These are phyloP conservation scores for Patellifolia procumbens DNA, from an alignment of 179 eudicot genomes.

Conservation along the genomic window DNA sequence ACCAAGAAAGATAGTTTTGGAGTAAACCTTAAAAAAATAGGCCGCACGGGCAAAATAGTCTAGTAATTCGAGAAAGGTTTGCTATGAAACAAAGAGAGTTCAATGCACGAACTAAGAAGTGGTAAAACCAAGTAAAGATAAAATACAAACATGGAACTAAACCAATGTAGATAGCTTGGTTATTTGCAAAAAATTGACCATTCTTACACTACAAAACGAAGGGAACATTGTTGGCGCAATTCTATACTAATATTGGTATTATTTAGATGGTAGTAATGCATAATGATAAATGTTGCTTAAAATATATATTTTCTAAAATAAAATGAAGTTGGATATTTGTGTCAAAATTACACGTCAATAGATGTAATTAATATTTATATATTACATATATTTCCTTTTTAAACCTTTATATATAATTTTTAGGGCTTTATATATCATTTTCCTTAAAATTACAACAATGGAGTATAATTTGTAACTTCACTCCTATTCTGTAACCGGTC, in stretches of 20 bases:
- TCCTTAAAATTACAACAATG: too few species aligned
- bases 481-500: too few species aligned
- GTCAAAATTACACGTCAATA: too few species aligned
- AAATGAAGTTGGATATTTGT: too few species aligned
- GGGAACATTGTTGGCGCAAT: constrained; percentile 5
- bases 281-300: too few species aligned
- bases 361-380: too few species aligned
- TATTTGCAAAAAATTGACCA: constrained; percentile 17
- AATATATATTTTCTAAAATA: too few species aligned
- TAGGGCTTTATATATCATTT: too few species aligned
- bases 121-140: constrained; percentile 1
- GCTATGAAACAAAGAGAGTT: constrained; percentile 17
- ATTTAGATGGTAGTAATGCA: too few species aligned
- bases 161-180: constrained; percentile 2
- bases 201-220: constrained; percentile 8
- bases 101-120: constrained; percentile 22
- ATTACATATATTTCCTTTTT: too few species aligned
- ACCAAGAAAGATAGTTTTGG: constrained; percentile 2
- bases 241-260: neutral
- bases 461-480: too few species aligned
- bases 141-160: constrained; percentile 3
- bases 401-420: too few species aligned
- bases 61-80: constrained; percentile 16
- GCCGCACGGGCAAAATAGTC: constrained; percentile 24
- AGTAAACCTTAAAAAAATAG: neutral